Conservation (phyloP, 2,329 filamentous ascomycete species). For the Aspergillus novofumigatus region DNA sequence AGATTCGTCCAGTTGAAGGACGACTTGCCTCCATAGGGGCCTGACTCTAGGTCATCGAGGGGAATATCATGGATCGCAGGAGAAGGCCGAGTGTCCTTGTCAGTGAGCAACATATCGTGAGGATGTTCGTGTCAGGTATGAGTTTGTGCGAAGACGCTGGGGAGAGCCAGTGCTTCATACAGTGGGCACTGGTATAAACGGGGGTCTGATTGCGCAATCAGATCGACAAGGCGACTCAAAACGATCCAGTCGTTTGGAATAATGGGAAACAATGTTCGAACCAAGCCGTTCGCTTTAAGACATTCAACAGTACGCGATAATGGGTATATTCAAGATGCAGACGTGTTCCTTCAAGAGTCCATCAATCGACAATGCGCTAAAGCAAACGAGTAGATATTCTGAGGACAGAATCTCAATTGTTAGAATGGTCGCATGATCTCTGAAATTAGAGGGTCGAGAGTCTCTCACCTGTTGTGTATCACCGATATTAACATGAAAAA, state of each 20-base stretch:
- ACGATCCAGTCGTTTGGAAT: neutral
- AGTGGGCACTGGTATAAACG: neutral
- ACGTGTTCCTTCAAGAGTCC: neutral
- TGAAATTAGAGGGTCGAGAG: neutral
- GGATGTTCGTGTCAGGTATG: neutral
- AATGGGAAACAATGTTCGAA: neutral
- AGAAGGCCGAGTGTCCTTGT: slow-evolving; percentile 15
- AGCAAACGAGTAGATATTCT: neutral
- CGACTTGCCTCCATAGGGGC: slow-evolving; percentile 4
- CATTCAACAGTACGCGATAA: neutral
- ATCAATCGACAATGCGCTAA: neutral
- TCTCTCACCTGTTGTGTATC: neutral
- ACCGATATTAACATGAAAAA: neutral
- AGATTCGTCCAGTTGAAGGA: slow-evolving; percentile 19
- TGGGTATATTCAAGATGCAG: neutral
- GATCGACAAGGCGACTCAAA: neutral
- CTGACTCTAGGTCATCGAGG: slow-evolving; percentile 27
- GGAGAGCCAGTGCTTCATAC: neutral
- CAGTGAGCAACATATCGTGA: slow-evolving; percentile 11
- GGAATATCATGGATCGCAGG: slow-evolving; percentile 25
- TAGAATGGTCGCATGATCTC: neutral
- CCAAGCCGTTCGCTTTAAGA: neutral
- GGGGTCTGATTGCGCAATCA: neutral
- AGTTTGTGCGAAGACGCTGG: neutral
- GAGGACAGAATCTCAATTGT: neutral